phyloP scores from a whole-genome alignment of 129 eudicot genomes.

The Pulicaria dysenterica region DNA sequence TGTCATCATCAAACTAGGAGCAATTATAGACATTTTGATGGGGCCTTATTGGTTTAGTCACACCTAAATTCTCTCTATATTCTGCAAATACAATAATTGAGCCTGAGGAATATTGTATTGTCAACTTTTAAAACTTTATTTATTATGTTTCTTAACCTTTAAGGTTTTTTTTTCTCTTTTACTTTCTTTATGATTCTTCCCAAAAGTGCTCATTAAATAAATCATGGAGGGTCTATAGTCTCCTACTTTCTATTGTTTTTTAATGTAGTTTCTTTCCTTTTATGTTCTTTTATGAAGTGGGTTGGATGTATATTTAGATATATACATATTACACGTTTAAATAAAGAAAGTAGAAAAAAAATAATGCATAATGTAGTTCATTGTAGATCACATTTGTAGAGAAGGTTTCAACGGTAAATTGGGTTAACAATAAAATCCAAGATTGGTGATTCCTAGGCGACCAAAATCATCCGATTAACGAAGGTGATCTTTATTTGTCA shows the following conservation, averaged over 20 bases:
- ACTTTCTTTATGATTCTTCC: conserved; percentile 17
- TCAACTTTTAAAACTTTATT: conserved; percentile 19
- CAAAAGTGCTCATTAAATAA: conserved; percentile 22
- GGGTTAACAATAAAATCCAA: too few species aligned
- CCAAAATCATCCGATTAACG: too few species aligned
- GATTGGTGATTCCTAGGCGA: too few species aligned
- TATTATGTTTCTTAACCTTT: conserved; percentile 38
- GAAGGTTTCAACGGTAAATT: neutral
- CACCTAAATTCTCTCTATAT: conserved; percentile 30
- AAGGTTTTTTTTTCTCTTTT: conserved; percentile 10
- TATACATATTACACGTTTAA: neutral
- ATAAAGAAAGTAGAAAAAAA: too few species aligned
- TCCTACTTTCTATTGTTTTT: conserved; percentile 20
- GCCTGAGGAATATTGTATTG: conserved; percentile 31
- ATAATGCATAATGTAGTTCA: neutral
- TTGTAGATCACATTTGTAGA: conserved; percentile 2
- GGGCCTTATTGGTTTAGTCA: conserved; percentile 21
- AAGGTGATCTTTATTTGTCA: too few species aligned
- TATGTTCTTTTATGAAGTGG: conserved; percentile 19
- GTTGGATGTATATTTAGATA: neutral
- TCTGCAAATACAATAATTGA: conserved; percentile 22
- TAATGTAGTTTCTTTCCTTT: conserved; percentile 19
- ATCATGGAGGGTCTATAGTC: conserved; percentile 14
- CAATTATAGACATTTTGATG: conserved; percentile 8
- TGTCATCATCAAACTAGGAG: conserved; percentile 5